These are phyloP conservation scores for Phaeosphaeriaceae sp. DNA, from an alignment of 2,329 filamentous ascomycete genomes.

Conservation along the genomic window DNA sequence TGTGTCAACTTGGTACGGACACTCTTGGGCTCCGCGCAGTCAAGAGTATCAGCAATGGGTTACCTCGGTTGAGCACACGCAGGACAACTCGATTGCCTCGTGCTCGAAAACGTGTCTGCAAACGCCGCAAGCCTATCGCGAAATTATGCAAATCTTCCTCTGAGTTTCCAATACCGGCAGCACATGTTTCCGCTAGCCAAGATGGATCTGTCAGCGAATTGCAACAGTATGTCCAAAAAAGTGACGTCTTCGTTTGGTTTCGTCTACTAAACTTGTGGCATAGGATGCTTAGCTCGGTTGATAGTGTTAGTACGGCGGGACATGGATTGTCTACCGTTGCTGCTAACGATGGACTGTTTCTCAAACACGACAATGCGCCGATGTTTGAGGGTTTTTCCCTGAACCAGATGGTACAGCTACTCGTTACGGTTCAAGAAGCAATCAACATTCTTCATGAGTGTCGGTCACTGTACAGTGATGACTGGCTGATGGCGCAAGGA, in stretches of 20 bases:
- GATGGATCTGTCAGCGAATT: constrained; percentile 41
- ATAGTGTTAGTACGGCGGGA: constrained; percentile 26
- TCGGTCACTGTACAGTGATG: constrained; percentile 34
- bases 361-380: constrained; percentile 40
- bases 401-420: constrained; percentile 32
- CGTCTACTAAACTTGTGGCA: constrained; percentile 36
- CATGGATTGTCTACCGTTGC: constrained; percentile 39
- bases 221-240: constrained; percentile 45
- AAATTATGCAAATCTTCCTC: constrained; percentile 22
- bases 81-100: constrained; percentile 28
- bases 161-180: constrained; percentile 28
- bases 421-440: constrained; percentile 41
- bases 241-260: constrained; percentile 38
- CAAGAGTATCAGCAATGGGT: constrained; percentile 35
- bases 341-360: constrained; percentile 41
- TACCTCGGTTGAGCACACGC: constrained; percentile 29
- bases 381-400: constrained; percentile 39
- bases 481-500: constrained; percentile 41
- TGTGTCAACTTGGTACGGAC: constrained; percentile 29
- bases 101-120: constrained; percentile 31
- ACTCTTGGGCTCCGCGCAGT: constrained; percentile 30
- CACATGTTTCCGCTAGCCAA: constrained; percentile 33
- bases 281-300: constrained; percentile 40
- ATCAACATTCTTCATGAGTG: constrained; percentile 37
- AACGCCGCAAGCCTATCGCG: constrained; percentile 26